Evolutionary conservation across 441 rosid species (phyloP).

Genomic region (Gossypium schwendimanii): DNA sequence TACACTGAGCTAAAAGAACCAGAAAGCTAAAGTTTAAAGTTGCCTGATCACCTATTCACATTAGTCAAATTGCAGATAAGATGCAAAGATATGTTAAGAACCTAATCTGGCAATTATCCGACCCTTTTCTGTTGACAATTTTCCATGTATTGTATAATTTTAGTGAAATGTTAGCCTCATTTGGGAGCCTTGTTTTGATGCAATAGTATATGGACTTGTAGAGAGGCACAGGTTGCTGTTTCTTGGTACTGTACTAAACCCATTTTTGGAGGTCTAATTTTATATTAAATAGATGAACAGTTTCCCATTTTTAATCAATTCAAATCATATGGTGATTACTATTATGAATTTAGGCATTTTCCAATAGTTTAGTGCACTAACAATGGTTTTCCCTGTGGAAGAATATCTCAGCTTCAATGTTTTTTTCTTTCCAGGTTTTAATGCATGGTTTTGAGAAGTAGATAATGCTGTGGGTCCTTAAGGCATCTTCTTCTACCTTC

Average conservation of each 20-base stretch:
- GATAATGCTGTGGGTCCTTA: conserved; percentile 23
- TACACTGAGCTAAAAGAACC: not conserved
- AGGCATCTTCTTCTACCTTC: conserved; percentile 19
- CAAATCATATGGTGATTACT: not conserved
- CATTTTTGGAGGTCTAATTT: not conserved
- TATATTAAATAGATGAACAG: not conserved
- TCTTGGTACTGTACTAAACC: not conserved
- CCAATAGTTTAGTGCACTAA: conserved; percentile 13
- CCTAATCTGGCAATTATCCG: not conserved
- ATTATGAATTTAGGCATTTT: not conserved
- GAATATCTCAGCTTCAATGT: conserved; percentile 4
- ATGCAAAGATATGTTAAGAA: conserved; percentile 1
- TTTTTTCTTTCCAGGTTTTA: conserved; percentile 7
- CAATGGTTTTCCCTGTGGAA: conserved; percentile 6
- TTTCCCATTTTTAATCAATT: not conserved
- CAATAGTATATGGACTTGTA: not conserved
- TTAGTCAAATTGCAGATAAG: not conserved
- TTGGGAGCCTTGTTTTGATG: not conserved
- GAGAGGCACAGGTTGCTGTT: not conserved
- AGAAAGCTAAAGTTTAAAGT: not conserved
- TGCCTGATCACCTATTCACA: not conserved
- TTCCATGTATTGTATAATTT: too few relatives aligned
- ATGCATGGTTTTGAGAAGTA: conserved; percentile 4
- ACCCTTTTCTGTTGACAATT: not conserved
- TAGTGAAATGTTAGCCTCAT: not conserved